These are phyloP conservation scores for Leptomonas seymouri DNA, from an alignment of 208 protist species.

Conservation along the genomic window DNA sequence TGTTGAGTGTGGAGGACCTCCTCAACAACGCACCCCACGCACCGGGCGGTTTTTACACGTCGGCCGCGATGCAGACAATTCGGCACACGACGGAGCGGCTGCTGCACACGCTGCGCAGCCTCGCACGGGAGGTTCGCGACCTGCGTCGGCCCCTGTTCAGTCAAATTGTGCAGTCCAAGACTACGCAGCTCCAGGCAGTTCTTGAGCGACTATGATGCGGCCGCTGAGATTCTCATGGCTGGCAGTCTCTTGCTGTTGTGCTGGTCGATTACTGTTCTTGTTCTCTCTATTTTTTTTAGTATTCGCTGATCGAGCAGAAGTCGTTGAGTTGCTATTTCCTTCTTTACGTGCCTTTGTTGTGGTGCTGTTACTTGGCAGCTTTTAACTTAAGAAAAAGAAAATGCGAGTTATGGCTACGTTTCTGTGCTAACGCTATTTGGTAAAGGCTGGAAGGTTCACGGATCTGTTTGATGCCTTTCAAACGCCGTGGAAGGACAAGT, in stretches of 20 bases:
- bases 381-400: too few species aligned
- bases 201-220: slow-evolving; percentile 7
- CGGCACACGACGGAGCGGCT: slow-evolving; percentile 39
- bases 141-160: slow-evolving; percentile 33
- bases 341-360: too few species aligned
- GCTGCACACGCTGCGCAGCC: slow-evolving; percentile 41
- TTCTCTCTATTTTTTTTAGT: neutral
- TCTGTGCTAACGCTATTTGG: too few species aligned
- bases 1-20: slow-evolving; percentile 39
- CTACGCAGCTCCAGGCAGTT: slow-evolving; percentile 15
- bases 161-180: slow-evolving; percentile 29
- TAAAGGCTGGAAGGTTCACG: too few species aligned
- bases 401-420: too few species aligned
- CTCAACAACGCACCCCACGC: neutral
- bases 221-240: neutral
- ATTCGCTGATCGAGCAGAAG: too few species aligned
- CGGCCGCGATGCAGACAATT: slow-evolving; percentile 38
- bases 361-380: too few species aligned
- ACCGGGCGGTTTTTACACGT: slow-evolving; percentile 26
- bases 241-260: neutral
- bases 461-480: too few species aligned
- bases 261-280: neutral
- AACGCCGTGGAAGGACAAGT: too few species aligned
- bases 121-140: slow-evolving; percentile 49
- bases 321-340: too few species aligned